Percentiles rank a stretch among this genome's conserved stretches.
Conservation (phyloP, 2,329 filamentous ascomycete species). For the Trichothecium roseum region DNA sequence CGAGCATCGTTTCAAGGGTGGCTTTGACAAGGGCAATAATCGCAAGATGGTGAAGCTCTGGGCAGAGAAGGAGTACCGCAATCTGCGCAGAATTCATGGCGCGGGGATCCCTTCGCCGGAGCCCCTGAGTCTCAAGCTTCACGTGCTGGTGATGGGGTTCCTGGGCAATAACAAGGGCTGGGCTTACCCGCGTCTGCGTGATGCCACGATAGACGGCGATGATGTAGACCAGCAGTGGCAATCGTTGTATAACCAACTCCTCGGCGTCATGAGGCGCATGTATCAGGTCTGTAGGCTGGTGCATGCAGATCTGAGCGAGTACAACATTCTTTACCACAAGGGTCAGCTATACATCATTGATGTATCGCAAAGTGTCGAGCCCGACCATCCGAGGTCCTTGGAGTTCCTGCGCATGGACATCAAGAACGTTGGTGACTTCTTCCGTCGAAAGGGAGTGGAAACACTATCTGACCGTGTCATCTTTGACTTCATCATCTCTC, state of each 20-base stretch:
- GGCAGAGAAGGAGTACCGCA: slow-evolving; percentile 98
- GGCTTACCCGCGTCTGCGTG: slow-evolving; percentile 79
- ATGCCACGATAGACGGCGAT: slow-evolving; percentile 63
- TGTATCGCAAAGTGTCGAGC: slow-evolving; percentile 94
- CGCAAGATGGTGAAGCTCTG: slow-evolving; percentile 96
- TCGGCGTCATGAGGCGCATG: slow-evolving; percentile 84
- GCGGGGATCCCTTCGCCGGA: slow-evolving; percentile 87
- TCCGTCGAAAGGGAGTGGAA: slow-evolving; percentile 75
- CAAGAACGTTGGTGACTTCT: slow-evolving; percentile 93
- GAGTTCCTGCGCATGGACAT: slow-evolving; percentile 98
- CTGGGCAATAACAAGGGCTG: slow-evolving; percentile 79
- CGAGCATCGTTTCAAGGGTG: slow-evolving; percentile 82
- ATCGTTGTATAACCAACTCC: slow-evolving; percentile 67
- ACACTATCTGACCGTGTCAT: slow-evolving; percentile 67
- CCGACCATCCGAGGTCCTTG: slow-evolving; percentile 83
- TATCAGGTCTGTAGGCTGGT: slow-evolving; percentile 89
- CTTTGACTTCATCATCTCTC: slow-evolving; percentile 70
- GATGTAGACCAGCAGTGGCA: slow-evolving; percentile 66
- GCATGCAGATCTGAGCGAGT: slow-evolving; percentile 94
- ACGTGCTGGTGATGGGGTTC: slow-evolving; percentile 93
- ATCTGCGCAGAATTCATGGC: slow-evolving; percentile 72
- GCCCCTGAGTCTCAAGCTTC: slow-evolving; percentile 79
- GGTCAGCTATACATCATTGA: slow-evolving; percentile 85
- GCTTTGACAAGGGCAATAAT: slow-evolving; percentile 90
- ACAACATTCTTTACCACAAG: slow-evolving; percentile 89